Evolutionary conservation across 805 yeast genomes (phyloP).

Genomic region (Kazachstania africana): DNA sequence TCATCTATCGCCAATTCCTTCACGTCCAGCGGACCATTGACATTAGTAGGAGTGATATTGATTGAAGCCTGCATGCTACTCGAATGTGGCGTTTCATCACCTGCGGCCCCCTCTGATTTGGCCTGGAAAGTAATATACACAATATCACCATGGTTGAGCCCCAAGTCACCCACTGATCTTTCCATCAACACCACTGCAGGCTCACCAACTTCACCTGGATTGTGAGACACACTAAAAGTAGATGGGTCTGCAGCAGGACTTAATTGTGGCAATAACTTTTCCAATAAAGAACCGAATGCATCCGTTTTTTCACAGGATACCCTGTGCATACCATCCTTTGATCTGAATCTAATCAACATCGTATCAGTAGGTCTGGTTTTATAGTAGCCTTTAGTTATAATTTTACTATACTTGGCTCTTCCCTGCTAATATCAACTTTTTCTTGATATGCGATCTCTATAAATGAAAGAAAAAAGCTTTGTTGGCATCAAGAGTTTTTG

Average conservation of each 20-base stretch:
- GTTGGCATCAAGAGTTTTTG: too few relatives aligned
- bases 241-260: slow-evolving; percentile 14
- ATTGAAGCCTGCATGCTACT: background rate
- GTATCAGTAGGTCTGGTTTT: too few relatives aligned
- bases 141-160: slow-evolving; percentile 52
- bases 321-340: slow-evolving; percentile 76
- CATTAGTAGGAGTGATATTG: slow-evolving; percentile 1
- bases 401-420: too few relatives aligned
- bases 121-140: slow-evolving; percentile 32
- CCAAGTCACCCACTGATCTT: slow-evolving; percentile 30
- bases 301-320: slow-evolving; percentile 37
- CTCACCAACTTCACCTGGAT: slow-evolving; percentile 20
- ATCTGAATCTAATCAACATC: slow-evolving; percentile 68
- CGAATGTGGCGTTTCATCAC: background rate
- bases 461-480: too few relatives aligned
- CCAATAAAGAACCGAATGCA: slow-evolving; percentile 35
- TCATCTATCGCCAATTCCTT: slow-evolving; percentile 59
- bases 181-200: slow-evolving; percentile 16
- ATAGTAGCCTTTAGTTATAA: background rate
- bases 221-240: slow-evolving; percentile 19
- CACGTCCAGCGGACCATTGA: slow-evolving; percentile 15
- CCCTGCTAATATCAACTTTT: too few relatives aligned
- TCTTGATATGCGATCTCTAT: too few relatives aligned
- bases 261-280: slow-evolving; percentile 24
- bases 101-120: slow-evolving; percentile 1